Base-by-base conservation (phyloP, 305 asterid species). In the Solanum hybrid region DNA sequence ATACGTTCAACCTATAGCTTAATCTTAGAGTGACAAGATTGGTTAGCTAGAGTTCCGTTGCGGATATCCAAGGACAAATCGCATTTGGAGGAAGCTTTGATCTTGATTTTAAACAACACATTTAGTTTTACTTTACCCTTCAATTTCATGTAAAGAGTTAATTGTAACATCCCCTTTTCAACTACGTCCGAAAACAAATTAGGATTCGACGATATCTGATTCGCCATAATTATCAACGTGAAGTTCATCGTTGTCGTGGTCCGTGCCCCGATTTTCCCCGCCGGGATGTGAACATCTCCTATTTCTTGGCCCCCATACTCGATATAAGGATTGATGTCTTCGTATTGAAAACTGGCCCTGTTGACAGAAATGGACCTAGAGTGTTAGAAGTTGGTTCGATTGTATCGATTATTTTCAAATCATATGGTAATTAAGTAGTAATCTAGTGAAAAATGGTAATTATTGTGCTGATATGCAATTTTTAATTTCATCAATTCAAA, bases 251-350 rank as follows among this genome's bases (percentile, higher is more conserved):
- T 73, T 16, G 81, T 40, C 1, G 98, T 92, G 69, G 89, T 92
- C 12, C 91, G 92, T 1, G 97, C 80, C 4, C 91, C 92, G 13
- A 91, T 92, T 67, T 92, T 37, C 1, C 99, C 97, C 10, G 96
- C 95, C 36, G 94, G 95, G 46, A 97, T 22, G 29, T 98, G 97
- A 36, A 90, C 95, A 79, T 91, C 93, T 14, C 98, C 99, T 71
- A 96, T 94, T n/a, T 91, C 94, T 86, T 86, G 82, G 8, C 95
- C 96, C 2, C 95, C 89, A 93, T 95, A 96, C 24, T 51, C 75
- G 79, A 97, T 93, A 24, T 91, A 4, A 6, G 95, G 95, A 3
- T 94, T 90, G 90, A 94, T 90, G 93, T 92, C 34, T 91, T 51
- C 18, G 94, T 93, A 97, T 87, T 82, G 89, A 94, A 97, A 92